Evolutionary conservation across 2,329 filamentous ascomycete genomes (phyloP).

Genomic region (Ophiostoma ulmi): DNA sequence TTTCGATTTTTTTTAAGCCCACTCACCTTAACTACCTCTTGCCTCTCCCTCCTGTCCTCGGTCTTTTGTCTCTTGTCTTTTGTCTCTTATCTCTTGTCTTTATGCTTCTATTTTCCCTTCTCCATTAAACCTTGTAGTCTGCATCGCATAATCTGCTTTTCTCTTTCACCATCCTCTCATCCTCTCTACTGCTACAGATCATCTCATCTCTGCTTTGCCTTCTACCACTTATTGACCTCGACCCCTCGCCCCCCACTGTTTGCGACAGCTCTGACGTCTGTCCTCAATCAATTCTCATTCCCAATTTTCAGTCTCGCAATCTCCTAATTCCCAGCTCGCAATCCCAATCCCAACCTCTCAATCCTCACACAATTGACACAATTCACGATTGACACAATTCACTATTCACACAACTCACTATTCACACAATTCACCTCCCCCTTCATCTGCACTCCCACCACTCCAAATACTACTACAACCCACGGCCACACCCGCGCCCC

Average conservation of each 20-base stretch:
- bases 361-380: not conserved
- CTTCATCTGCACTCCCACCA: not conserved
- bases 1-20: slow-evolving; percentile 2
- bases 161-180: not conserved
- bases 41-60: not conserved
- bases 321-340: not conserved
- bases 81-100: not conserved
- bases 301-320: not conserved
- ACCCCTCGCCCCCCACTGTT: not conserved
- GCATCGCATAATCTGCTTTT: not conserved
- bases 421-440: not conserved
- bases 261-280: slow-evolving; percentile 7
- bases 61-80: slow-evolving; percentile 1
- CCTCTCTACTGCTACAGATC: not conserved
- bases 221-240: not conserved
- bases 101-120: not conserved
- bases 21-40: not conserved
- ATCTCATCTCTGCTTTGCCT: not conserved
- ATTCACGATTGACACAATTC: too few relatives aligned
- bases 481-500: not conserved
- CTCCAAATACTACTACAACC: not conserved
- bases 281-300: not conserved
- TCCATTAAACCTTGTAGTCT: not conserved
- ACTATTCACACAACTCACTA: not conserved
- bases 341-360: not conserved